Percentiles rank a stretch among this genome's conserved stretches.
Conservation (phyloP, 176 grass and related monocot species). For the Cymbopogon citratus region DNA sequence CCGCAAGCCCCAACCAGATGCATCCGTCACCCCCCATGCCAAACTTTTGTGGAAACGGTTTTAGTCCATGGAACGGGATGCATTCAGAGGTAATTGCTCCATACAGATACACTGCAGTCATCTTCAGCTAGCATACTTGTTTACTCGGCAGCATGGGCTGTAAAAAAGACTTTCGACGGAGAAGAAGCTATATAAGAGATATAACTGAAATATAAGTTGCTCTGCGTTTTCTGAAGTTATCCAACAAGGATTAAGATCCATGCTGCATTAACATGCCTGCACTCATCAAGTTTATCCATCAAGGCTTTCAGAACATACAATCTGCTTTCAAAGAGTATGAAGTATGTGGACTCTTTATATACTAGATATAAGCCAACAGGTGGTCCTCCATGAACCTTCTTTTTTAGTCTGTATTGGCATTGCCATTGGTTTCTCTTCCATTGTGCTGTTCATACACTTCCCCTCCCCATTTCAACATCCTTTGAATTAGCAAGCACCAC, state of each 20-base stretch:
- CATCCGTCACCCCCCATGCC: conserved; percentile 49
- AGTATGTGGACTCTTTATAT: not conserved
- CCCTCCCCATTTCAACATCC: not conserved
- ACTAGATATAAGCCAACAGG: not conserved
- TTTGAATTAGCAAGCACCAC: not conserved
- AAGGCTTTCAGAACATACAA: not conserved
- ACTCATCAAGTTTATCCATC: not conserved
- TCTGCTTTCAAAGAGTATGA: not conserved
- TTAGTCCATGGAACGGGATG: conserved; percentile 59
- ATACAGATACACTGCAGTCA: conserved; percentile 4
- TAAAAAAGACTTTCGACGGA: not conserved
- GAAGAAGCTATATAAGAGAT: not conserved
- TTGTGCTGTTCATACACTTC: not conserved
- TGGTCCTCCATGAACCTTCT: not conserved
- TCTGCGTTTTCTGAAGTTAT: not conserved
- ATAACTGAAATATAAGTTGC: not conserved
- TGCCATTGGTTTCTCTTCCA: not conserved
- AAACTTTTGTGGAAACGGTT: conserved; percentile 62
- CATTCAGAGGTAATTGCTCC: conserved; percentile 56
- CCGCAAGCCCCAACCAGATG: conserved; percentile 67
- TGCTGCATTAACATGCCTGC: not conserved
- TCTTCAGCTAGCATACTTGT: conserved; percentile 1
- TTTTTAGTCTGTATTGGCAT: not conserved
- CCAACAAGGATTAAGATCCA: not conserved
- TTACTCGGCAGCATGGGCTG: not conserved